These are phyloP conservation scores for Penicillium sp. DNA, from an alignment of 2,329 filamentous ascomycete genomes.

Conservation along the genomic window DNA sequence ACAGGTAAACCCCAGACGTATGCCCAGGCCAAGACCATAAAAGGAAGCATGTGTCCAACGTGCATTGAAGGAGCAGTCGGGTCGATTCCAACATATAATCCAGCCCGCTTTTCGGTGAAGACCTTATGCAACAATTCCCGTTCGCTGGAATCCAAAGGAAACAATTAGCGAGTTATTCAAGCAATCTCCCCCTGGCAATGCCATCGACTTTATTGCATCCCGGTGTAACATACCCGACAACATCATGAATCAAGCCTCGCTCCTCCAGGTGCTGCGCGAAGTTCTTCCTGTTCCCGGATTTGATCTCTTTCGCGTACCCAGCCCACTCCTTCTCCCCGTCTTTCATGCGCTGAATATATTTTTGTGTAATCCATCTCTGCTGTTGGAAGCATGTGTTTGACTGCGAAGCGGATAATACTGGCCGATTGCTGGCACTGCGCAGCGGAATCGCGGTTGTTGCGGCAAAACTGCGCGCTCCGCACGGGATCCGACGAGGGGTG, in stretches of 20 bases:
- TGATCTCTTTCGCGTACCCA: constrained; percentile 35
- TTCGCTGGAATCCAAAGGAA: constrained; percentile 24
- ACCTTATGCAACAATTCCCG: constrained; percentile 37
- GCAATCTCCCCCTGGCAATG: not conserved
- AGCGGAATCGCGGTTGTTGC: constrained; percentile 17
- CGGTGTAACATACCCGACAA: constrained; percentile 35
- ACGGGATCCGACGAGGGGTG: constrained; percentile 10
- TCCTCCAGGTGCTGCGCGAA: constrained; percentile 41
- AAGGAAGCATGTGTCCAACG: constrained; percentile 44
- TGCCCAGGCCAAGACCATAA: constrained; percentile 45
- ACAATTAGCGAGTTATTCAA: constrained; percentile 7
- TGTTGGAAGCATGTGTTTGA: constrained; percentile 11
- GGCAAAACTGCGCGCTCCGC: constrained; percentile 21
- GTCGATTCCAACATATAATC: constrained; percentile 43
- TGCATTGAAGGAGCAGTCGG: constrained; percentile 45
- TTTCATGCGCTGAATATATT: constrained; percentile 30
- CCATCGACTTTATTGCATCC: not conserved
- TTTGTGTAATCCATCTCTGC: constrained; percentile 33
- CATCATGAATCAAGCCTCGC: constrained; percentile 39
- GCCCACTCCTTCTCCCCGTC: constrained; percentile 38
- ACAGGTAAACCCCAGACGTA: constrained; percentile 42
- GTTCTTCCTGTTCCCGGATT: constrained; percentile 36
- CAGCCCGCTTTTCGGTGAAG: constrained; percentile 40
- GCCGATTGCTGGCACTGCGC: constrained; percentile 11
- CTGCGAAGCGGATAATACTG: constrained; percentile 4